These are phyloP conservation scores for Obba rivulosa DNA, from an alignment of 768 basidiomycete genomes.

Conservation along the genomic window DNA sequence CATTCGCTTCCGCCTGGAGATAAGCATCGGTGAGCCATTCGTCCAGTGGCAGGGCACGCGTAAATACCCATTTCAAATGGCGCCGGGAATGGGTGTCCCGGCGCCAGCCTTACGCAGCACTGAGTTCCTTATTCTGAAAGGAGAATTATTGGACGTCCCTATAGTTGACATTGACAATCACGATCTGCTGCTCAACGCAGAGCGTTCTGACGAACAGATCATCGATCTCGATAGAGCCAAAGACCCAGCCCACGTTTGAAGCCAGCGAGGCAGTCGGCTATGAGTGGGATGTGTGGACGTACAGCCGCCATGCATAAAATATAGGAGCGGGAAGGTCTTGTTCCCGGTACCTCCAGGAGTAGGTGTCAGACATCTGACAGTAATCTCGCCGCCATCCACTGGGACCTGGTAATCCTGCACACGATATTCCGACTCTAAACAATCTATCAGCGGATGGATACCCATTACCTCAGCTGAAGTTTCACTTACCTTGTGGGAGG, in stretches of 20 bases:
- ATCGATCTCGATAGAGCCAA: constrained; percentile 10
- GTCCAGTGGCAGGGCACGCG: no score
- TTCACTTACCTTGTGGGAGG: no score
- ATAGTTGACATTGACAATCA: constrained; percentile 16
- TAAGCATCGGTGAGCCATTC: no score
- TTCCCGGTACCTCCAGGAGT: not conserved
- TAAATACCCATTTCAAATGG: no score
- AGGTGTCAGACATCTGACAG: constrained; percentile 2
- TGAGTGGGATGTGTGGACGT: not conserved
- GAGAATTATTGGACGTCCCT: constrained; percentile 2
- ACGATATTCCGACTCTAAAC: constrained; percentile 1
- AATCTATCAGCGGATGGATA: no score
- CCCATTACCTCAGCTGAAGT: no score
- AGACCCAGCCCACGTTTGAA: not conserved
- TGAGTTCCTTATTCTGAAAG: not conserved
- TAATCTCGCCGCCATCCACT: constrained; percentile 3
- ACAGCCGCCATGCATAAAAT: constrained; percentile 12
- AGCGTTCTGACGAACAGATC: constrained; percentile 14
- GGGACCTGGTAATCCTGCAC: not conserved
- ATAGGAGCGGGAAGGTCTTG: constrained; percentile 6
- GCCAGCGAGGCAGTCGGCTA: no score
- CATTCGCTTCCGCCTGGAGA: no score
- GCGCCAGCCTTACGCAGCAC: constrained; percentile 15
- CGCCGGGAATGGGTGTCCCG: constrained; percentile 23
- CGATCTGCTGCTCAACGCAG: constrained; percentile 12